Conservation (phyloP, 208 protist species). For the Leishmania lainsoni region DNA sequence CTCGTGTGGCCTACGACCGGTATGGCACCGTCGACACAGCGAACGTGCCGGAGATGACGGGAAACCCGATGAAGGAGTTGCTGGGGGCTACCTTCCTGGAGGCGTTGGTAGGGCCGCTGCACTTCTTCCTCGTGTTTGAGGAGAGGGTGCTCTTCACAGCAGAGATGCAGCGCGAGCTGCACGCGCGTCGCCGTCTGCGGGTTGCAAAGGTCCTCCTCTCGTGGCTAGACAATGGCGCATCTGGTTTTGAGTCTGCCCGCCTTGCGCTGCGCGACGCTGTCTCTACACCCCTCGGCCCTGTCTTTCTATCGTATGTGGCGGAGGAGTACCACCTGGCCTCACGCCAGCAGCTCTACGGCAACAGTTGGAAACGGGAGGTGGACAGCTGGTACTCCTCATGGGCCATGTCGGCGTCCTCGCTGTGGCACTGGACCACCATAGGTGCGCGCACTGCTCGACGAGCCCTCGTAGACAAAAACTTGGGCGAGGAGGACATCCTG, state of each 20-base stretch:
- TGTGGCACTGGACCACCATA: slow-evolving; percentile 33
- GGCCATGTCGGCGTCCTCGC: slow-evolving; percentile 21
- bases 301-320: slow-evolving; percentile 50
- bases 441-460: slow-evolving; percentile 19
- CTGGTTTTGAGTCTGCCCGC: slow-evolving; percentile 20
- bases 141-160: slow-evolving; percentile 25
- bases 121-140: slow-evolving; percentile 38
- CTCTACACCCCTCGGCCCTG: slow-evolving; percentile 43
- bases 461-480: slow-evolving; percentile 22
- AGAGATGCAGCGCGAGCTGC: slow-evolving; percentile 33
- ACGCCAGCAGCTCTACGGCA: slow-evolving; percentile 43
- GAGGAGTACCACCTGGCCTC: slow-evolving; percentile 49
- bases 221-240: slow-evolving; percentile 38
- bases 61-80: slow-evolving; percentile 46
- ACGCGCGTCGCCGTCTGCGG: slow-evolving; percentile 45
- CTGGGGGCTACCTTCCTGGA: slow-evolving; percentile 49
- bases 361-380: slow-evolving; percentile 38
- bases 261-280: slow-evolving; percentile 46
- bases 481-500: slow-evolving; percentile 43
- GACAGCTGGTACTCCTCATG: slow-evolving; percentile 52
- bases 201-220: slow-evolving; percentile 46
- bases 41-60: slow-evolving; percentile 16
- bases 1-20: slow-evolving; percentile 59
- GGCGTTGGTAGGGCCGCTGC: slow-evolving; percentile 48
- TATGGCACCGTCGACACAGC: slow-evolving; percentile 27